Evolutionary conservation across 331 rosid species (phyloP).

Genomic region (Quercus tomentella): DNA sequence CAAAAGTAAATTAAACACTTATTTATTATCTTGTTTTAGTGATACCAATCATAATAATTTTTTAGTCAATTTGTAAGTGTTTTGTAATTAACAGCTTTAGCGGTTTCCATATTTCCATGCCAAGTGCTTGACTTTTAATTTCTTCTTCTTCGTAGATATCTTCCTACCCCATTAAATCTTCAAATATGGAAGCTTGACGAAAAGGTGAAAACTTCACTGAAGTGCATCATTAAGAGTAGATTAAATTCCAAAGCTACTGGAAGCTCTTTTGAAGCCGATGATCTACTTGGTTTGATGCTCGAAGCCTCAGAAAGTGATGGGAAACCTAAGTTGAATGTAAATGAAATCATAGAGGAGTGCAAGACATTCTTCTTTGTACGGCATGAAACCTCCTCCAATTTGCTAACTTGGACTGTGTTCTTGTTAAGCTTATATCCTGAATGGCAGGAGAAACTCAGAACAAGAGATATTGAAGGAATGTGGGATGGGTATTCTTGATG

Average conservation of each 20-base stretch:
- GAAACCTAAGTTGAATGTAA: conserved; percentile 16
- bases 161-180: conserved; percentile 25
- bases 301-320: not conserved
- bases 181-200: conserved; percentile 29
- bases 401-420: conserved; percentile 23
- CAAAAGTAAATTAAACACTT: too few relatives aligned
- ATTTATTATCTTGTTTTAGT: too few relatives aligned
- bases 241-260: not conserved
- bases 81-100: too few relatives aligned
- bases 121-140: too few relatives aligned
- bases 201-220: conserved; percentile 17
- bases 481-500: conserved; percentile 17
- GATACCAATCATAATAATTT: too few relatives aligned
- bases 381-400: conserved; percentile 34
- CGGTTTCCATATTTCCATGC: too few relatives aligned
- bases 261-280: conserved; percentile 15
- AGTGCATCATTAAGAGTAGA: conserved; percentile 24
- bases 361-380: conserved; percentile 31
- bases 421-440: conserved; percentile 21
- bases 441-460: conserved; percentile 31
- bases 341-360: conserved; percentile 29
- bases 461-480: conserved; percentile 21
- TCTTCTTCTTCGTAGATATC: conserved; percentile 18
- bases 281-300: conserved; percentile 21
- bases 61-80: too few relatives aligned